A percentile compares a stretch with the other conserved stretches of the same genome.
phyloP scores from a whole-genome alignment of 2,329 filamentous ascomycete species.

The Hymenoscyphus infarciens region DNA sequence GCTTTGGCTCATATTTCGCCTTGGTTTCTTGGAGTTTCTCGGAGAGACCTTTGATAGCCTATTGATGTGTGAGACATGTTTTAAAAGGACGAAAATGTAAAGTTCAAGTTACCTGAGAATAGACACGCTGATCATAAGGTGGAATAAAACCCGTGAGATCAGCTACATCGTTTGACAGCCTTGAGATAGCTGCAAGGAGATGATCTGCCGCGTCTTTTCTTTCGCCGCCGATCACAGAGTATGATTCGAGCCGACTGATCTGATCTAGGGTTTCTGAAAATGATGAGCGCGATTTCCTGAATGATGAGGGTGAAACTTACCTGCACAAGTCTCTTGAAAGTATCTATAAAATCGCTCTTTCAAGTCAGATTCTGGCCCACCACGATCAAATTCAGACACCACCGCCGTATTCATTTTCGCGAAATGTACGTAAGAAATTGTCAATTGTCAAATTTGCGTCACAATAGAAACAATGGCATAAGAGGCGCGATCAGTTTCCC shows the following conservation, averaged over 20 bases:
- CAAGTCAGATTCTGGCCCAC: slow-evolving; percentile 38
- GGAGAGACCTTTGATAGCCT: slow-evolving; percentile 76
- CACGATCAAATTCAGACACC: slow-evolving; percentile 20
- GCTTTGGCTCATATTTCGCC: slow-evolving; percentile 65
- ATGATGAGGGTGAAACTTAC: neutral
- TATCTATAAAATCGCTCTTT: slow-evolving; percentile 83
- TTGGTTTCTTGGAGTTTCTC: slow-evolving; percentile 73
- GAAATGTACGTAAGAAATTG: neutral
- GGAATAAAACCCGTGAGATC: slow-evolving; percentile 81
- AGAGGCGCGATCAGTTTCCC: slow-evolving; percentile 3
- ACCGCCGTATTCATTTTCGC: slow-evolving; percentile 19
- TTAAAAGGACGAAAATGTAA: neutral
- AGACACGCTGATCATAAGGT: slow-evolving; percentile 84
- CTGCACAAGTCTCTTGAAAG: slow-evolving; percentile 38
- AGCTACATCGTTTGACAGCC: slow-evolving; percentile 77
- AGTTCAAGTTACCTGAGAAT: slow-evolving; percentile 60
- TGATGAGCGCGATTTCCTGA: slow-evolving; percentile 3
- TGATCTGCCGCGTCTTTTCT: slow-evolving; percentile 78
- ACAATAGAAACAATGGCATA: slow-evolving; percentile 8
- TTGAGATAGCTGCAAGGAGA: slow-evolving; percentile 73
- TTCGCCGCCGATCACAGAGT: slow-evolving; percentile 65
- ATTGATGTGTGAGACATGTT: slow-evolving; percentile 10
- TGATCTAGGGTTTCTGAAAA: slow-evolving; percentile 68
- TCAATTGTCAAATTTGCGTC: neutral
- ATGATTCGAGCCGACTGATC: slow-evolving; percentile 64